Conservation (phyloP, 2,329 filamentous ascomycete species). For the Sphaceloma murrayae region DNA sequence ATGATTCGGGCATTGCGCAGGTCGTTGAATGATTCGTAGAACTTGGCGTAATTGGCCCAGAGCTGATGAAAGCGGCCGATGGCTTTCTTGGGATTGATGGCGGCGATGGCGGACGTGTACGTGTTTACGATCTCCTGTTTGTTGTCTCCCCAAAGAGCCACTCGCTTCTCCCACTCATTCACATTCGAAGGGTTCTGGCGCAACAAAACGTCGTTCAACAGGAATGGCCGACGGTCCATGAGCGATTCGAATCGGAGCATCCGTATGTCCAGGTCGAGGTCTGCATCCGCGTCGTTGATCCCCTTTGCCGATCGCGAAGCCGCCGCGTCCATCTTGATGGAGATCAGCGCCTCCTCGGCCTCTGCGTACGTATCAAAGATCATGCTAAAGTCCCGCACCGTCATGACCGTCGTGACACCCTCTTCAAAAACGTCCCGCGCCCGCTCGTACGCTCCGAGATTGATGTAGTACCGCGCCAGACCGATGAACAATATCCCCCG, state of each 20-base stretch:
- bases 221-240: constrained; percentile 92
- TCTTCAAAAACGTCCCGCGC: constrained; percentile 92
- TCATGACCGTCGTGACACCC: constrained; percentile 96
- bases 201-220: constrained; percentile 89
- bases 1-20: constrained; percentile 78
- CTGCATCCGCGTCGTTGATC: constrained; percentile 67
- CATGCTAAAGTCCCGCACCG: constrained; percentile 90
- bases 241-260: constrained; percentile 98
- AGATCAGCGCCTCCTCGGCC: constrained; percentile 93
- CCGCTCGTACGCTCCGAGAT: constrained; percentile 81
- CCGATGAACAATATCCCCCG: constrained; percentile 91
- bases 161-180: constrained; percentile 91
- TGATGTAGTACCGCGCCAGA: constrained; percentile 93
- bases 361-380: constrained; percentile 95
- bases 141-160: constrained; percentile 93
- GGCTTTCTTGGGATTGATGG: constrained; percentile 89
- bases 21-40: constrained; percentile 85
- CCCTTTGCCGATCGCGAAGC: constrained; percentile 70
- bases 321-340: constrained; percentile 80
- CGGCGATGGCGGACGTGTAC: constrained; percentile 86
- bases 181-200: constrained; percentile 96
- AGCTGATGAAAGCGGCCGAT: constrained; percentile 87
- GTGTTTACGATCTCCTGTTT: constrained; percentile 84
- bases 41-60: constrained; percentile 94
- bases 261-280: constrained; percentile 88